Base-by-base conservation (phyloP, 164 flowering plant species). In the Paratinospora sagittata region DNA sequence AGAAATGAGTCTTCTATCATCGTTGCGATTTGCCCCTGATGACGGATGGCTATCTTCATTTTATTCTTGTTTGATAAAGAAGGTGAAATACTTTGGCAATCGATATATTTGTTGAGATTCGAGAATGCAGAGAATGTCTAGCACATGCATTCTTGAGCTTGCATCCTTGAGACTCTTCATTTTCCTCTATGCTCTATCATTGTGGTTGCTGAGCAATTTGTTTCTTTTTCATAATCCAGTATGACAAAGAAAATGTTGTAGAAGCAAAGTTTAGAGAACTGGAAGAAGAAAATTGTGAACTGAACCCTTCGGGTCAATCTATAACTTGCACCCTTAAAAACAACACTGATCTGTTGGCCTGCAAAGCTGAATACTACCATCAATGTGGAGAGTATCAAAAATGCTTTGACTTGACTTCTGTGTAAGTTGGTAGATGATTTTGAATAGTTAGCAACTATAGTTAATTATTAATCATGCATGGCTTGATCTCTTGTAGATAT, bases 331-430 rank as follows among this genome's bases (percentile, higher is more conserved):
- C 90, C 37, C 81, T 92, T 69, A 85, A 82, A 78, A 83, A 82
- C 79, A 93, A 96, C 77, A 86, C 91, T 60, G 99, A 96, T 79
- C 86, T 96, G 69, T 79, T 96, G 82, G 92, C 95, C 68, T 93
- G 99, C 88, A 93, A 91, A 83, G 99, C 98, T 74, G 98, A 96
- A 75, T 96, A 90, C 82, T 91, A 89, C 76, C 95, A 93, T 78
- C 97, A 93, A 68, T 90, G 93, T 76, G 97, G 98, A 73, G 99
- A 96, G 78, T 91, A 90, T 76, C 93, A 93, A 74, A 93, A 90
- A 79, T 93, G 99, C 78, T 96, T 96, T 82, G 96, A 93, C 60
- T 73, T 96, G 71, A 91, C 99, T 55, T 82, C 95, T 5, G 69
- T 43, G 97, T 93, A 79, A 84, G 97, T 84, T 74, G 68, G 65